A percentile compares a stretch with the other conserved stretches of the same genome.
phyloP scores from a whole-genome alignment of 495 filamentous ascomycete genomes.

The Aspergillus ostianus region DNA sequence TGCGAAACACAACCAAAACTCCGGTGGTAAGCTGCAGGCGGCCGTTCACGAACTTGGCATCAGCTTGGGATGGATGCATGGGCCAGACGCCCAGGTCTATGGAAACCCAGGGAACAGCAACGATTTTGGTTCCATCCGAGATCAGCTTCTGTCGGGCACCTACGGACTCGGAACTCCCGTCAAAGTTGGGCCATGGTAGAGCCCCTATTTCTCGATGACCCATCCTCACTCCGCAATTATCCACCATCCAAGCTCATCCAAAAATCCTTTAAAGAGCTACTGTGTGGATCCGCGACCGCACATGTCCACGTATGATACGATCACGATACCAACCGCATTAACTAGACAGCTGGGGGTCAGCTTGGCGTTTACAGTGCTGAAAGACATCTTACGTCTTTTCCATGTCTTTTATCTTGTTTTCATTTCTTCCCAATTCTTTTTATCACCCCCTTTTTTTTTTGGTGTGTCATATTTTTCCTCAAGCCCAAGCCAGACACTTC shows the following conservation, averaged over 20 bases:
- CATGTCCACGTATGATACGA: constrained; percentile 44
- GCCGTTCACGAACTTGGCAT: constrained; percentile 74
- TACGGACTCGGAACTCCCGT: constrained; percentile 70
- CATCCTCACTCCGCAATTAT: constrained; percentile 15
- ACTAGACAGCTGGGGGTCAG: constrained; percentile 44
- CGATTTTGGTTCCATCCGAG: constrained; percentile 66
- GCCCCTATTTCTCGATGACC: constrained; percentile 6
- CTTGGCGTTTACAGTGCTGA: constrained; percentile 47
- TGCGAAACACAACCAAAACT: constrained; percentile 82
- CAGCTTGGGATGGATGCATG: constrained; percentile 75
- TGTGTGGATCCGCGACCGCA: constrained; percentile 32
- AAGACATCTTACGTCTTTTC: constrained; percentile 25
- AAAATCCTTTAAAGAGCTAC: constrained; percentile 17
- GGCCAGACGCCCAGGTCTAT: constrained; percentile 45
- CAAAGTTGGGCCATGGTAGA: constrained; percentile 70
- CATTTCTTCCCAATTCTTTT: constrained; percentile 11
- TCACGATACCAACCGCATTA: constrained; percentile 50
- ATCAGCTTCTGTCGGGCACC: constrained; percentile 75
- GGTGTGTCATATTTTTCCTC: constrained; percentile 16
- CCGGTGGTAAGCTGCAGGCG: constrained; percentile 76
- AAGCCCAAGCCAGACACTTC: constrained; percentile 12
- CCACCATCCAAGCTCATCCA: constrained; percentile 14
- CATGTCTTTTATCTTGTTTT: constrained; percentile 13
- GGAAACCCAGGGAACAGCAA: constrained; percentile 36
- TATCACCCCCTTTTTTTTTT: constrained; percentile 16